These are phyloP conservation scores for Arthrinium phaeospermum DNA, from an alignment of 2,329 filamentous ascomycete genomes.

Conservation along the genomic window DNA sequence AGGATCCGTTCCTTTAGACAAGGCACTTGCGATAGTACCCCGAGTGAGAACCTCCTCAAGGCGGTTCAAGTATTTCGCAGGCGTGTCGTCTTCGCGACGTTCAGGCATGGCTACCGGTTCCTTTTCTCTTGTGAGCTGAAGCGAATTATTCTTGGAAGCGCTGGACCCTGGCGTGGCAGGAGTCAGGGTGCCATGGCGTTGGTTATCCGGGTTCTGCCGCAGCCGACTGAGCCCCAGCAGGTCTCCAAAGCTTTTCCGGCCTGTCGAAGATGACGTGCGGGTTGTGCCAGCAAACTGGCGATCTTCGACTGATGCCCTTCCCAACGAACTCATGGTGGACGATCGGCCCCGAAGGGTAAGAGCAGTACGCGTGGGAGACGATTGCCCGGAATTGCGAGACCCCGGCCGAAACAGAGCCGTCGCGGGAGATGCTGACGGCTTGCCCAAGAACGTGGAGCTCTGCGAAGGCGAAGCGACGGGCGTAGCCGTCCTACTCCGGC, in stretches of 20 bases:
- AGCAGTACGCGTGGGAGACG: conserved; percentile 67
- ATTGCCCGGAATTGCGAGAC: conserved; percentile 65
- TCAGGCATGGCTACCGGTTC: conserved; percentile 77
- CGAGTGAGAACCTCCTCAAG: conserved; percentile 81
- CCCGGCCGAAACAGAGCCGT: conserved; percentile 55
- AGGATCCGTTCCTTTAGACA: conserved; percentile 84
- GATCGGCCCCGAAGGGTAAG: conserved; percentile 75
- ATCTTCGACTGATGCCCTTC: conserved; percentile 73
- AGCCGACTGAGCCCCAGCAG: conserved; percentile 80
- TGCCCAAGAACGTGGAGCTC: conserved; percentile 35
- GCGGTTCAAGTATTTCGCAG: conserved; percentile 84
- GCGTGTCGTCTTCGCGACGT: conserved; percentile 84
- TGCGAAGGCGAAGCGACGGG: conserved; percentile 43
- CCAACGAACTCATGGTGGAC: conserved; percentile 86
- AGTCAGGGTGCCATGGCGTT: conserved; percentile 71
- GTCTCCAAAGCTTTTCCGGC: conserved; percentile 91
- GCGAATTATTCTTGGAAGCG: conserved; percentile 81
- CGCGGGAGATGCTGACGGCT: conserved; percentile 49
- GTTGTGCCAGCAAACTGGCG: conserved; percentile 69
- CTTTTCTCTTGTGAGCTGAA: conserved; percentile 68
- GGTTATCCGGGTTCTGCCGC: conserved; percentile 79
- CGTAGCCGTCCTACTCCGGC: conserved; percentile 37
- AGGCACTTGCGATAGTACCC: conserved; percentile 80
- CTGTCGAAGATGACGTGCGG: conserved; percentile 87
- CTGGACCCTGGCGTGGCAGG: conserved; percentile 72